Evolutionary conservation across 2,329 filamentous ascomycete genomes (phyloP).

Genomic region (Bipolaris gigantea): DNA sequence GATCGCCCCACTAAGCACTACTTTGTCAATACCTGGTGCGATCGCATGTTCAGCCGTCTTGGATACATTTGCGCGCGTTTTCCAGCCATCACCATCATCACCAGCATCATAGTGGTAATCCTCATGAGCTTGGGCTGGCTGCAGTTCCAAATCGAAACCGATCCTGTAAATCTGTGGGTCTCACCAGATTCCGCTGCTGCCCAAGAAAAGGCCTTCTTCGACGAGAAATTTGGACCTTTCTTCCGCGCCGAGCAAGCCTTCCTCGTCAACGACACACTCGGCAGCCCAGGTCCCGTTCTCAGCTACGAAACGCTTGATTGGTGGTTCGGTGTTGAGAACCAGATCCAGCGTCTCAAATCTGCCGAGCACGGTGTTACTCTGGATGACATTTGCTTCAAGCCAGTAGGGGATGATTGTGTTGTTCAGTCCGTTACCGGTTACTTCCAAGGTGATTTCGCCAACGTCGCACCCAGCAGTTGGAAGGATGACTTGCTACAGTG

Average conservation of each 20-base stretch:
- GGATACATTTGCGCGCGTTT: constrained; percentile 81
- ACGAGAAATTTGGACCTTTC: constrained; percentile 90
- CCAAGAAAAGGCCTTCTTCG: constrained; percentile 91
- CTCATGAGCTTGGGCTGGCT: constrained; percentile 86
- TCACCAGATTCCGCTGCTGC: constrained; percentile 89
- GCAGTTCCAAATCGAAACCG: constrained; percentile 82
- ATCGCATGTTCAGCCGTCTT: constrained; percentile 76
- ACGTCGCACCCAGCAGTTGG: constrained; percentile 70
- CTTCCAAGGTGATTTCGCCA: constrained; percentile 68
- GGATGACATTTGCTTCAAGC: constrained; percentile 90
- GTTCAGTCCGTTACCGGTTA: constrained; percentile 92
- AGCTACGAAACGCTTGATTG: constrained; percentile 86
- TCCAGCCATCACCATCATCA: constrained; percentile 77
- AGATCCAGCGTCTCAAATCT: constrained; percentile 73
- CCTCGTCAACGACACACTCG: constrained; percentile 80
- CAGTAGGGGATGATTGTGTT: constrained; percentile 84
- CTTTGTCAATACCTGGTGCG: constrained; percentile 78
- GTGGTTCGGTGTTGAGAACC: constrained; percentile 91
- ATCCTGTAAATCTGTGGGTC: constrained; percentile 95
- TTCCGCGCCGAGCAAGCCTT: constrained; percentile 94
- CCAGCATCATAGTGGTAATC: constrained; percentile 73
- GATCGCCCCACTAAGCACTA: constrained; percentile 81
- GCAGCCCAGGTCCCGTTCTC: constrained; percentile 73
- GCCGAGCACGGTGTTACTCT: constrained; percentile 68
- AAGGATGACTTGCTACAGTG: constrained; percentile 71